Evolutionary conservation across 2,329 filamentous ascomycete species (phyloP), one percentile per base, ranked within the genome.

Genomic region (Trichophyton benhamiae): DNA sequence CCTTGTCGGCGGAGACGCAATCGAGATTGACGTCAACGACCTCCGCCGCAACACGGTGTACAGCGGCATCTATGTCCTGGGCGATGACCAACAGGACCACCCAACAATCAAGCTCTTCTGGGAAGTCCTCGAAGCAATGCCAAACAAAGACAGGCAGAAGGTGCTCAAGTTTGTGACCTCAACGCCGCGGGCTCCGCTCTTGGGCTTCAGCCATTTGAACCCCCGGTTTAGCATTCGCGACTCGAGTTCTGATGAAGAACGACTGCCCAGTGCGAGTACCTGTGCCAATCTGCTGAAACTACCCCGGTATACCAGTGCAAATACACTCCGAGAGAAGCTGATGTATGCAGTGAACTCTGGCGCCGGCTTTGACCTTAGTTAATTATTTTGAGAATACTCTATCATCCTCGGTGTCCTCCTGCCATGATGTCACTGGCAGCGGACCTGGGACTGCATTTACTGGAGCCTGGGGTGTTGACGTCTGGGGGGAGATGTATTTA

Each of bases 111-210:
- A 87, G 70, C 77, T 95, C 59, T 97, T 99, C 77, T 99, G 94
- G 94, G 81, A 88, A 65, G 91, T 95, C 57, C 87, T 99, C 85
- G 80, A 83, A 61, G 78, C 79, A 2, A 82, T 99, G 64, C 80
- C 80, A 8, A 91, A 96, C 68, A 79, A 79, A 22, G 88, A 97
- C 71, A 82, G 89, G 2, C 81, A 91, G 25, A 88, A 91, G 61
- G 88, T 99, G 63, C 81, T 99, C 65, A 96, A 96, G 70, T 99
- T 96, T 67, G 94, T 97, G 55, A 99, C 91, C 3, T 92, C 87
- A 30, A 96, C 94, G 8, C 92, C 94, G 0, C 81, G 94, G 42
- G 92, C 91, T 33, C 94, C 94, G 2, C 77, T 99, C 52, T 77
- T 97, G 2, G 94, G 94, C 0, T 99, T 99, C 71, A 84, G 84